A percentile compares a stretch with the other conserved stretches of the same genome.
Evolutionary conservation across 306 rosid species (phyloP).

Genomic region (Quercus cerris): DNA sequence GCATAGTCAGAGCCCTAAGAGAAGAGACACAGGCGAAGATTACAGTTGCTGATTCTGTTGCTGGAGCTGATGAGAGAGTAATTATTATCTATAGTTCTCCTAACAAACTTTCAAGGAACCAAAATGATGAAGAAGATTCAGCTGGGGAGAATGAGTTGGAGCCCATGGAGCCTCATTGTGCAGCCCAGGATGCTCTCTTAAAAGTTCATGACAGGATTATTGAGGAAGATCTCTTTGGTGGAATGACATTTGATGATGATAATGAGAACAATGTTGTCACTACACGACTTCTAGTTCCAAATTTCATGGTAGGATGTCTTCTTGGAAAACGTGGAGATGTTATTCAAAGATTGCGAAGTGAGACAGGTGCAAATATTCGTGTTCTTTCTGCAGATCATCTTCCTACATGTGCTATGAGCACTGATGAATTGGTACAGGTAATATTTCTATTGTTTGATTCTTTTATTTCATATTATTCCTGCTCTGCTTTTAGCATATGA

Average conservation of each 20-base stretch:
- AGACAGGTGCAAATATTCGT: conserved; percentile 34
- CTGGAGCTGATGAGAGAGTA: conserved; percentile 34
- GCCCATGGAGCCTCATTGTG: conserved; percentile 25
- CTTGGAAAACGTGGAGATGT: conserved; percentile 38
- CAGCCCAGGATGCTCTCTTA: conserved; percentile 38
- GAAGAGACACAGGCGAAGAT: conserved; percentile 34
- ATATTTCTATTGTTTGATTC: neutral
- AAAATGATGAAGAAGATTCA: conserved; percentile 13
- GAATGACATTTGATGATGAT: conserved; percentile 29
- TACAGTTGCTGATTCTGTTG: conserved; percentile 34
- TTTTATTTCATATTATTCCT: neutral
- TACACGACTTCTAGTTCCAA: conserved; percentile 31
- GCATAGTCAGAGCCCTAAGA: conserved; percentile 27
- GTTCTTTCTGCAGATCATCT: conserved; percentile 35
- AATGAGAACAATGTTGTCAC: conserved; percentile 19
- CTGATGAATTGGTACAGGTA: conserved; percentile 43
- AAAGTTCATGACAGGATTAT: conserved; percentile 34
- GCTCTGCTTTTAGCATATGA: neutral
- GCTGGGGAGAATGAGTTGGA: neutral
- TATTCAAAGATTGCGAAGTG: conserved; percentile 33
- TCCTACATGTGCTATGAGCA: conserved; percentile 33
- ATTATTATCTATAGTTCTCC: conserved; percentile 30
- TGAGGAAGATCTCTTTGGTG: conserved; percentile 30
- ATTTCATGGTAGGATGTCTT: conserved; percentile 32
- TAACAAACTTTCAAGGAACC: conserved; percentile 10